Base-by-base conservation (phyloP, 805 yeast species). In the Starmerella stellata region DNA sequence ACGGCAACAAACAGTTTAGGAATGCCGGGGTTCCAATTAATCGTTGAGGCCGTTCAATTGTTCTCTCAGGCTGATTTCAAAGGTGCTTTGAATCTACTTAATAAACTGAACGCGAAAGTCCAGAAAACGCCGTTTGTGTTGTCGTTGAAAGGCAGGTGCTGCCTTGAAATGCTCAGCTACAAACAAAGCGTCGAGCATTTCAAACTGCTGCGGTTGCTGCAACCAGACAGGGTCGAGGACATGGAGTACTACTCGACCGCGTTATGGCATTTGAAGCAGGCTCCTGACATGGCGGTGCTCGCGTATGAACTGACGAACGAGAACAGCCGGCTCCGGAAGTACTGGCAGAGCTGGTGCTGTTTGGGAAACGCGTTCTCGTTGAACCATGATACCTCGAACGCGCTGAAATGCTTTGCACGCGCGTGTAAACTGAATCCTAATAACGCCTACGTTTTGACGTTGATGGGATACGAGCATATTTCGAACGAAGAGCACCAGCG, bases 201-300 rank as follows among this genome's bases (percentile, higher is more conserved):
- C 52, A 58, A 59, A 15, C 66, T 65, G 46, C 63, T 90, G 39
- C 65, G 93, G 38, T 62, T 61, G 39, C 42, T 75, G 20, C 94
- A 83, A 58, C 70, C 87, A 31, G 78, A 85, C 9, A 65, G 96
- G 40, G 54, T 76, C 14, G 74, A 72, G 44, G 96, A 83, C 53
- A 81, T 87, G 90, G 96, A 90, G 52, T 73, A 75, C 49, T 83
- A 72, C 53, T 82, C 95, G 0, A 87, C 96, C 0, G 62, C 83
- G 21, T 63, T 87, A 42, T 87, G 98, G 98, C 96, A 90, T 61
- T 59, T 83, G 36, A 87, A 78, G 40, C 75, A 75, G 51, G 83
- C 78, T 35, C 70, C 72, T 17, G 85, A 76, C 39, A 64, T 90
- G 37, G 75, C 90, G n/a, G 74, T 68, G 50, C 63, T 90, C 40